Evolutionary conservation across 768 basidiomycete genomes (phyloP), one percentile per base, ranked within the genome.

Genomic region (Tylopilus plumbeoviolaceoides): DNA sequence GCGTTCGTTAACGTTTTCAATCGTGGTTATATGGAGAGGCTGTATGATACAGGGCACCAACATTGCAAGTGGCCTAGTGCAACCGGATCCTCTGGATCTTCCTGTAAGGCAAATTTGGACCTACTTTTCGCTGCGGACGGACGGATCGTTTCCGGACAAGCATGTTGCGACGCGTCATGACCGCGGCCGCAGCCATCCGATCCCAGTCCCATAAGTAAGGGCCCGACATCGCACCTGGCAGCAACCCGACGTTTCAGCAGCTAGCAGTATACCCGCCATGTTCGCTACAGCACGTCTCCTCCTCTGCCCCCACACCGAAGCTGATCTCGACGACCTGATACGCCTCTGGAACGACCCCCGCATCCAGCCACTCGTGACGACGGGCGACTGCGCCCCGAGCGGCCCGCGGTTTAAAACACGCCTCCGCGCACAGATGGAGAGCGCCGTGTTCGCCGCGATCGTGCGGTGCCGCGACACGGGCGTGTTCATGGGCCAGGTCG

Each of bases 401-500:
- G 50, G 50, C 20, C 49, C 59, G 4, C 61, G 59, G 20, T 48
- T 65, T 56, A 54, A 36, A 40, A 61, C 57, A 2, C 31, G n/a
- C 18, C 53, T 70, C 43, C 55, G 59, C 31, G 30, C 44, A 14
- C 60, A 58, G 17, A 65, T 67, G 59, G 54, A 64, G 15, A 51
- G 44, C 25, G 67, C 69, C 18, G 57, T 59, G 31, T 63, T 75
- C 48, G 57, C 59, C 39, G 54, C 53, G 14, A 55, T 74, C 50
- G 51, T 72, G 54, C 62, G 61, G 21, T 57, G 59, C 21, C 65
- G 64, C 38, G 63, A 60, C 39, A 64, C 63, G 18, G 60, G 54
- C 48, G 67, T 59, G 39, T 70, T 73, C 53, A 50, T 74, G 30
- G 73, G 74, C 20, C 61, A 68, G 14, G 59, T 69, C 36, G 59